Evolutionary conservation across 2,329 filamentous ascomycete genomes (phyloP), one percentile per base, ranked within the genome.

Genomic region (Cladosporium sphaerospermum): DNA sequence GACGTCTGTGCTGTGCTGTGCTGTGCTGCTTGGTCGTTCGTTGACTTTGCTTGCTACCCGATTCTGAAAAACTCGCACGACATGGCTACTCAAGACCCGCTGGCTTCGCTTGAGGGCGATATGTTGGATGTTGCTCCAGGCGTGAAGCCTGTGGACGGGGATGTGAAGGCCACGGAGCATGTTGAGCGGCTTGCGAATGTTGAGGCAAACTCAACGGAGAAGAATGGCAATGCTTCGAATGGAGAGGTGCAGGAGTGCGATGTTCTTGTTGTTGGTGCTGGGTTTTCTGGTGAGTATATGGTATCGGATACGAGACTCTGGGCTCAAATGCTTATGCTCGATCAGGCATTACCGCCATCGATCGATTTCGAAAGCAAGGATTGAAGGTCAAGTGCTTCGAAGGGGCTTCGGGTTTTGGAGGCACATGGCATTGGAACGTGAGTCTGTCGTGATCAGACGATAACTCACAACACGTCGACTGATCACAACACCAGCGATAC

Each of bases 341-440:
- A 13, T 6, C 32, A 14, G 71, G 72, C 14, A 64, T 73, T 6
- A 73, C 71, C 23, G 55, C 70, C 23, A 68, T 69, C 4, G 59
- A 70, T 59, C 67, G 10, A 61, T 45, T 65, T 32, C 60, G 62
- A 14, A 50, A 69, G 44, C 54, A 61, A 8, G 67, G 66, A 8
- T 53, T 69, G 19, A 63, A 61, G 2, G 61, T 63, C 42, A 67
- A 68, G 45, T 63, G 67, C 51, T 65, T 71, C 51, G 70, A 72
- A 50, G 61, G 65, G 2, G 70, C 65, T 9, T 57, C 53, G 13
- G 63, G 65, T 32, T 67, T 70, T 45, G 69, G 69, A 33, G 69
- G 69, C 13, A 66, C 67, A 8, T 71, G 69, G 69, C 64, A 66
- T 45, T 69, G 68, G 67, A 68, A 66, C 40, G 33, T 39, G 36